Conservation (phyloP, 129 eudicot species). For the Silybum marianum region DNA sequence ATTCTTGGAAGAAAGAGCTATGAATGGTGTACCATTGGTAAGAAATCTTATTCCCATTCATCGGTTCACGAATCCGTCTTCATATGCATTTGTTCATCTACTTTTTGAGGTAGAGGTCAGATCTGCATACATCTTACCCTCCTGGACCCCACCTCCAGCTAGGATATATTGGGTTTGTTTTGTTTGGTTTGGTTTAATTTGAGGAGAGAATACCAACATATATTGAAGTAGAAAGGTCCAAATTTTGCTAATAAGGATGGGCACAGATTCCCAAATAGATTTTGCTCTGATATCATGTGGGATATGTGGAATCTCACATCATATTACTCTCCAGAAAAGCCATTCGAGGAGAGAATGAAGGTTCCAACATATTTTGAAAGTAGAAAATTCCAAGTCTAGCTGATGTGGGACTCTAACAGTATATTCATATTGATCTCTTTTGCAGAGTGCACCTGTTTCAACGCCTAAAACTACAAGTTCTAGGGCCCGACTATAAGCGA, state of each 20-base stretch:
- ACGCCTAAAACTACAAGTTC: conserved; percentile 42
- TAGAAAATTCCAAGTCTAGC: background rate
- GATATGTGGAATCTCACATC: background rate
- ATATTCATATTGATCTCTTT: background rate
- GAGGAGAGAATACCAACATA: background rate
- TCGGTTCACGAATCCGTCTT: background rate
- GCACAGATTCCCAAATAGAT: background rate
- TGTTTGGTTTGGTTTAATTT: background rate
- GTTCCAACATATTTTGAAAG: background rate
- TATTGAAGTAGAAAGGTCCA: background rate
- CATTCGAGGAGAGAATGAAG: background rate
- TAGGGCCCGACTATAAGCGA: conserved; percentile 55
- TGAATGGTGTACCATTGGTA: conserved; percentile 80
- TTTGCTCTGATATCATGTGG: background rate
- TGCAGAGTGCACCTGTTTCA: conserved; percentile 73
- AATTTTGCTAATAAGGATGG: background rate
- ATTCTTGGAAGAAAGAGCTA: conserved; percentile 87
- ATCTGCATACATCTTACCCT: background rate
- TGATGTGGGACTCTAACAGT: background rate
- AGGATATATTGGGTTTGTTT: background rate
- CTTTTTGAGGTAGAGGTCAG: background rate
- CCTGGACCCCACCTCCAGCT: background rate
- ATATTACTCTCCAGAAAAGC: background rate
- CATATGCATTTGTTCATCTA: background rate
- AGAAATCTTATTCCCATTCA: conserved; percentile 20